Evolutionary conservation across 306 rosid species (phyloP), one percentile per base, ranked within the genome.

Genomic region (Glycine tomentella): DNA sequence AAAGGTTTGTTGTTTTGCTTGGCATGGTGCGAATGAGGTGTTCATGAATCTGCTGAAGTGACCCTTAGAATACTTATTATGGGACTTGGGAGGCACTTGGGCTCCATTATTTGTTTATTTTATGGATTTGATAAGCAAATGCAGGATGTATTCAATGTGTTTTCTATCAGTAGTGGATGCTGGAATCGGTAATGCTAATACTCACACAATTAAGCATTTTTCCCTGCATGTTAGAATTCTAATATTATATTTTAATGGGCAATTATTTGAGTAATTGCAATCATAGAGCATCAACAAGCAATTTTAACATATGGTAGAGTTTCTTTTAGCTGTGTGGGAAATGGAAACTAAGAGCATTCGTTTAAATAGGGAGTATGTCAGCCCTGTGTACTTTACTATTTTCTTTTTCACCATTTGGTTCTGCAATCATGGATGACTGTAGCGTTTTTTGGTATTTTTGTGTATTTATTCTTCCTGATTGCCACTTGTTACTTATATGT

Each of bases 1-100:
- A 83, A 45, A 91, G 99, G 99, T 93, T 57, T 76, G 83, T 57
- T 16, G 90, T 89, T 51, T 81, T 80, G 31, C 55, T 51, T 81
- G 80, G 25, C 55, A 15, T 33, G 8, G 48, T 58, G 52, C 44
- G 9, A 48, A 11, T 49, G 65, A 49, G 62, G 53, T 79, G 71
- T 13, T 71, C 69, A 49, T 71, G 65, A 36, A 15, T 71, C 9
- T 71, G 57, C 56, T 20, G 44, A 53, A 51, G 13, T 72, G 4
- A 6, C 9, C 7, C 61, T 71, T 71, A 49, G 56, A 12, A 12
- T 71, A 3, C 20, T 74, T 56, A 20, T 34, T 34, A 34, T 34
- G 38, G 4, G 31, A 25, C 31, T 25, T 34, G 38, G 65, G 25
- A 38, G 44, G 36, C 45, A 42, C 57, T 42, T 58, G 31, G 78